phyloP scores from a whole-genome alignment of 2,329 filamentous ascomycete species.

The Colletotrichum trifolii region DNA sequence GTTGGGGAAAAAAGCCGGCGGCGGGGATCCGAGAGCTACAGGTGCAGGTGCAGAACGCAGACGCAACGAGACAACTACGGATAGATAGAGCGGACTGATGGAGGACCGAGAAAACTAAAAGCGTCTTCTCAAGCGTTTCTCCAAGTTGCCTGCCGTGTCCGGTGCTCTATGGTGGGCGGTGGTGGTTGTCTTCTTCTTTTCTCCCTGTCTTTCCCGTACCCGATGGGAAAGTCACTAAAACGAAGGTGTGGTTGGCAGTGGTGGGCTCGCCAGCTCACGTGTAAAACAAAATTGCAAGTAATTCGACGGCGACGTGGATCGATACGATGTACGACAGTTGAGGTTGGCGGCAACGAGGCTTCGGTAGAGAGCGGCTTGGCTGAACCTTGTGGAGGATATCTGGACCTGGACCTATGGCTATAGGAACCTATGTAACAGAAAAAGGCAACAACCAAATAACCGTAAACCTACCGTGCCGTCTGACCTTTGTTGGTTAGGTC shows the following conservation, averaged over 20 bases:
- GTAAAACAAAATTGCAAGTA: conserved; percentile 4
- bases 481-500: conserved; percentile 33
- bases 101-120: conserved; percentile 7
- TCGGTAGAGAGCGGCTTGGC: conserved; percentile 29
- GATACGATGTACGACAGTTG: no score
- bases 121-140: conserved; percentile 1
- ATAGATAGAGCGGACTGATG: no score
- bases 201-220: conserved; percentile 18
- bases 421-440: conserved; percentile 7
- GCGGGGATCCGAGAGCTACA: conserved; percentile 32
- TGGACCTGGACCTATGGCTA: conserved; percentile 23
- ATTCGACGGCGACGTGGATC: no score
- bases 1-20: background rate
- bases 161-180: background rate
- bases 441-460: conserved; percentile 24
- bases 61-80: background rate
- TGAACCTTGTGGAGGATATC: conserved; percentile 17
- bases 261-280: conserved; percentile 24
- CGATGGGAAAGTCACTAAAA: conserved; percentile 17
- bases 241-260: conserved; percentile 17
- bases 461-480: conserved; percentile 36
- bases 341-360: background rate
- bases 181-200: conserved; percentile 5
- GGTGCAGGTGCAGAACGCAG: conserved; percentile 2
- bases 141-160: background rate